phyloP scores from a whole-genome alignment of 495 filamentous ascomycete species.

The Tuber microsphaerosporum region DNA sequence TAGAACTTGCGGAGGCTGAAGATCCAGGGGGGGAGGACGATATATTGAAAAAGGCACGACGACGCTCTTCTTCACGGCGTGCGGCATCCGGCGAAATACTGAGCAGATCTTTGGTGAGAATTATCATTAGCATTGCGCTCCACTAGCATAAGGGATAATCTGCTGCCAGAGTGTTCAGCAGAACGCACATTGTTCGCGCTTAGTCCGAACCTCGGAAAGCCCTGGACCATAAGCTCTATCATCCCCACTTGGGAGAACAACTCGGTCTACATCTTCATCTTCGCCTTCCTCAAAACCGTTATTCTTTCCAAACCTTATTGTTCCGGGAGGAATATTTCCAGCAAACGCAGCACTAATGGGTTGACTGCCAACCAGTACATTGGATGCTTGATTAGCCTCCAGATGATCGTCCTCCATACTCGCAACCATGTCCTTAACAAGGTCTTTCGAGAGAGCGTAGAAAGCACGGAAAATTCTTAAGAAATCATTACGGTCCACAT shows the following conservation, averaged over 20 bases:
- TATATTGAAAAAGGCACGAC: conserved; percentile 9
- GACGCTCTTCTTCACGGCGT: not conserved
- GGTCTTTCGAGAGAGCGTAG: conserved; percentile 76
- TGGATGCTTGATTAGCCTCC: conserved; percentile 61
- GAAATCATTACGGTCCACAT: conserved; percentile 79
- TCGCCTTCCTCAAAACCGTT: conserved; percentile 17
- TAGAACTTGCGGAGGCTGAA: not conserved
- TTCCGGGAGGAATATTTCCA: conserved; percentile 53
- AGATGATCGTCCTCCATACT: conserved; percentile 72
- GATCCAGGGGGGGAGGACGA: conserved; percentile 6
- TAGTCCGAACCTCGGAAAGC: not conserved
- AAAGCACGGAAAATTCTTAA: conserved; percentile 84
- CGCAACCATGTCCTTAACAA: conserved; percentile 75
- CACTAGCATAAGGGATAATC: not conserved
- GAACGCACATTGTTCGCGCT: not conserved
- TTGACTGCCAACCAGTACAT: conserved; percentile 65
- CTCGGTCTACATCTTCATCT: conserved; percentile 15
- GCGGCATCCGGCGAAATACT: conserved; percentile 8
- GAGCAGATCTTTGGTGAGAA: conserved; percentile 6
- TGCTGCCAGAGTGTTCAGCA: not conserved
- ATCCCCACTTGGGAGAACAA: conserved; percentile 25
- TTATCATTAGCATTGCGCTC: not conserved
- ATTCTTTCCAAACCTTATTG: conserved; percentile 15
- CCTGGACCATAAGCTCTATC: conserved; percentile 19
- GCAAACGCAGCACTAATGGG: conserved; percentile 69